A percentile compares a stretch with the other conserved stretches of the same genome.
Conservation (phyloP, 305 asterid species). For the Fraxinus floribunda region DNA sequence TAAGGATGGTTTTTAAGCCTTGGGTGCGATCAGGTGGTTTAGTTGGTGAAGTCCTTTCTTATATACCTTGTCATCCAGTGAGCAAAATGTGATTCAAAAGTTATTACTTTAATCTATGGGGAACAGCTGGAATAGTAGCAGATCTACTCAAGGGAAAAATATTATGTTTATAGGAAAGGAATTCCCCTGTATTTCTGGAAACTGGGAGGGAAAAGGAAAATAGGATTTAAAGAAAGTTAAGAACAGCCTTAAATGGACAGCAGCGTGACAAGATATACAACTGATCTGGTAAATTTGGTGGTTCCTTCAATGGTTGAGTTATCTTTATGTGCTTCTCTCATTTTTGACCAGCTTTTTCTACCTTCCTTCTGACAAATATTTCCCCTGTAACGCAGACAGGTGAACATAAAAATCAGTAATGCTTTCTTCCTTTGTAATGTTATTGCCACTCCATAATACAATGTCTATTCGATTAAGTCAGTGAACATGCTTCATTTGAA, state of each 20-base stretch:
- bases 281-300: not conserved
- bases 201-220: not conserved
- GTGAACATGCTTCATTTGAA: not conserved
- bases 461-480: not conserved
- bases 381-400: not conserved
- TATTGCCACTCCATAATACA: not conserved
- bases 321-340: not conserved
- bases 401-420: not conserved
- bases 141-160: not conserved
- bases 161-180: not conserved
- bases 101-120: not conserved
- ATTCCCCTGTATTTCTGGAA: not conserved
- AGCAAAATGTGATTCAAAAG: not conserved
- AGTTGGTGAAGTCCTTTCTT: not conserved
- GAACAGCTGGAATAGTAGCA: not conserved
- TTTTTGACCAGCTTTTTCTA: not conserved
- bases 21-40: not conserved
- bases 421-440: not conserved
- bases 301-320: not conserved
- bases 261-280: not conserved
- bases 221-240: not conserved
- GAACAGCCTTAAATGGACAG: not conserved
- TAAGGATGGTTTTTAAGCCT: not conserved
- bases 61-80: not conserved
- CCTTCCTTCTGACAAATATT: not conserved